Conservation (phyloP, 768 basidiomycete genomes). For the Collybia nuda region DNA sequence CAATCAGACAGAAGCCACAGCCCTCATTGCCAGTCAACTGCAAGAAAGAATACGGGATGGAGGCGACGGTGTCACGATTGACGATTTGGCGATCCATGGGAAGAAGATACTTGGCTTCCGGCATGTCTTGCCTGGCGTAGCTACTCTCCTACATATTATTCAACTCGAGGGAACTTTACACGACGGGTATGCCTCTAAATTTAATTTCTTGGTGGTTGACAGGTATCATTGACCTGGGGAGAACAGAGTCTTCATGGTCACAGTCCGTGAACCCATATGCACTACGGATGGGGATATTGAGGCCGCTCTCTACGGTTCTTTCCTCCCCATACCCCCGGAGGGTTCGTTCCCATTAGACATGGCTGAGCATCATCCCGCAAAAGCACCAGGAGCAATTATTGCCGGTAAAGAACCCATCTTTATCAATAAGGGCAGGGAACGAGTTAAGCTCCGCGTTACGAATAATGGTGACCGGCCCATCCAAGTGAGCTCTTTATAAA, state of each 20-base stretch:
- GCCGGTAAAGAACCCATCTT: conserved; percentile 64
- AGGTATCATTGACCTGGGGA: conserved; percentile 4
- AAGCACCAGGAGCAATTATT: conserved; percentile 76
- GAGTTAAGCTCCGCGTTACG: conserved; percentile 72
- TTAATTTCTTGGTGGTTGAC: no score
- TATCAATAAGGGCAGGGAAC: conserved; percentile 74
- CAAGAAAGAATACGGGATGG: conserved; percentile 97
- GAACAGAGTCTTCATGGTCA: conserved; percentile 85
- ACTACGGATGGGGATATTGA: conserved; percentile 77
- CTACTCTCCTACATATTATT: conserved; percentile 75
- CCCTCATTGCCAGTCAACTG: conserved; percentile 87
- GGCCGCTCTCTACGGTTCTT: conserved; percentile 91
- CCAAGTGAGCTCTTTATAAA: conserved; percentile 55
- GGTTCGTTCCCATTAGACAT: conserved; percentile 61
- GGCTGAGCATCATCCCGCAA: conserved; percentile 48
- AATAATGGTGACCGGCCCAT: conserved; percentile 94
- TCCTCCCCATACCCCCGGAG: conserved; percentile 75
- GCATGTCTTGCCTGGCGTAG: conserved; percentile 86
- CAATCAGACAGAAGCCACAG: conserved; percentile 85
- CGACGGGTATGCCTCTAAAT: conserved; percentile 62
- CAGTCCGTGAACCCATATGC: conserved; percentile 93
- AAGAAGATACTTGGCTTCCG: conserved; percentile 84
- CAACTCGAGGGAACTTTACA: conserved; percentile 93
- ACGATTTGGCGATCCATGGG: conserved; percentile 92
- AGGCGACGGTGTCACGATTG: conserved; percentile 71